Percentiles rank a stretch among this genome's conserved stretches.
Evolutionary conservation across 768 basidiomycete genomes (phyloP).

Genomic region (Termitomyces bulborhizus): DNA sequence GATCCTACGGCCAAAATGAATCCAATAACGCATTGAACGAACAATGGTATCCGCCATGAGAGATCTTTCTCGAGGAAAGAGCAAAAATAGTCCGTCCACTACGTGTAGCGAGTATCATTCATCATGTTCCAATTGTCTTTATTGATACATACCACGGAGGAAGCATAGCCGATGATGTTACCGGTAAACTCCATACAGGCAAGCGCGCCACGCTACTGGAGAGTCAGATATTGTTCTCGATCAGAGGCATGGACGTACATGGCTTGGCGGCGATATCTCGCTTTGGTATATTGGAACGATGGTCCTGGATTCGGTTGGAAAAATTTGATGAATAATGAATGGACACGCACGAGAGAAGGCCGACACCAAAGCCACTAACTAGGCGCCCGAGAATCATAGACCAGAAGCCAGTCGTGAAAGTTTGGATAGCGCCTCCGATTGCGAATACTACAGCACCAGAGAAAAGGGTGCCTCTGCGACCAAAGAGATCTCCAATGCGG

Average conservation of each 20-base stretch:
- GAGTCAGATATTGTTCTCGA: background rate
- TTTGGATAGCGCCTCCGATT: conserved; percentile 70
- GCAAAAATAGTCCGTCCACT: conserved; percentile 95
- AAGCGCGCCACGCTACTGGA: conserved; percentile 70
- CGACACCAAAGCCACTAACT: conserved; percentile 71
- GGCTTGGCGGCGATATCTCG: conserved; percentile 90
- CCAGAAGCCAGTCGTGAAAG: conserved; percentile 42
- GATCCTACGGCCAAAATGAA: conserved; percentile 72
- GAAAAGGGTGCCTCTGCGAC: conserved; percentile 69
- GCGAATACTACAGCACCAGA: conserved; percentile 70
- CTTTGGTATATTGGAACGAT: conserved; percentile 94
- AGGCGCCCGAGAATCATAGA: conserved; percentile 54
- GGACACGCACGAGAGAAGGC: conserved; percentile 54
- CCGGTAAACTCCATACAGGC: conserved; percentile 96
- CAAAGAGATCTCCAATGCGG: conserved; percentile 68
- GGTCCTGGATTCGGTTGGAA: conserved; percentile 44
- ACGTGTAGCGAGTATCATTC: background rate
- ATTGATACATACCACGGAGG: conserved; percentile 65
- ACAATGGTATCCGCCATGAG: conserved; percentile 90
- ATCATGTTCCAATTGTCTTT: background rate
- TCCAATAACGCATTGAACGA: conserved; percentile 86
- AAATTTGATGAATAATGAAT: background rate
- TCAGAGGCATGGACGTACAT: conserved; percentile 40
- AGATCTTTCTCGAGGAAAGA: conserved; percentile 81
- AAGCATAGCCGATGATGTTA: conserved; percentile 87